Conservation (phyloP, 441 rosid species). For the Geranium incanum region DNA sequence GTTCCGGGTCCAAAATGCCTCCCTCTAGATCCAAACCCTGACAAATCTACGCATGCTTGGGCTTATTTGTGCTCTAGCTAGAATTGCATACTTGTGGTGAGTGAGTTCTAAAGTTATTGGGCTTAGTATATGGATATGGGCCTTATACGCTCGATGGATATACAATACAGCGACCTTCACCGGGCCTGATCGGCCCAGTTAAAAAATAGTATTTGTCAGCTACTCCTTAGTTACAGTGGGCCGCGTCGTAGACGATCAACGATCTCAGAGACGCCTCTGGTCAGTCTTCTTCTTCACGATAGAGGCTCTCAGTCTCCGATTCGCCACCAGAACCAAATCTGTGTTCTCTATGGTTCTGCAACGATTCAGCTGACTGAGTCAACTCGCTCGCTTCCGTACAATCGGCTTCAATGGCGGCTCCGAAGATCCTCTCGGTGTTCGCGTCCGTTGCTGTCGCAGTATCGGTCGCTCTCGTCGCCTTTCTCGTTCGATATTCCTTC, state of each 20-base stretch:
- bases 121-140: no score
- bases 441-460: slow-evolving; percentile 25
- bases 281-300: no score
- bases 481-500: slow-evolving; percentile 34
- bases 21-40: no score
- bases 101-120: no score
- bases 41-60: no score
- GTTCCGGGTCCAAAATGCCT: no score
- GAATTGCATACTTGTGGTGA: no score
- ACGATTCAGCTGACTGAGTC: background rate
- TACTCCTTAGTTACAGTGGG: background rate
- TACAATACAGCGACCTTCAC: no score
- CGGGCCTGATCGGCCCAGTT: no score
- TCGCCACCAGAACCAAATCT: background rate
- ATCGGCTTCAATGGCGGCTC: slow-evolving; percentile 2
- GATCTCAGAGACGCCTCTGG: background rate
- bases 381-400: background rate
- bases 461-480: slow-evolving; percentile 38
- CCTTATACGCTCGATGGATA: no score
- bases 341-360: background rate
- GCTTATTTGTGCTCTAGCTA: no score
- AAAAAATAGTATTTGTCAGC: background rate
- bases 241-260: background rate
- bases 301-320: no score
- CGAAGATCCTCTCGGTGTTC: background rate